Percentiles rank a stretch among this genome's conserved stretches.
Evolutionary conservation across 192 early-diverging fungal genomes (phyloP).

Genomic region (Lobosporangium transversale): DNA sequence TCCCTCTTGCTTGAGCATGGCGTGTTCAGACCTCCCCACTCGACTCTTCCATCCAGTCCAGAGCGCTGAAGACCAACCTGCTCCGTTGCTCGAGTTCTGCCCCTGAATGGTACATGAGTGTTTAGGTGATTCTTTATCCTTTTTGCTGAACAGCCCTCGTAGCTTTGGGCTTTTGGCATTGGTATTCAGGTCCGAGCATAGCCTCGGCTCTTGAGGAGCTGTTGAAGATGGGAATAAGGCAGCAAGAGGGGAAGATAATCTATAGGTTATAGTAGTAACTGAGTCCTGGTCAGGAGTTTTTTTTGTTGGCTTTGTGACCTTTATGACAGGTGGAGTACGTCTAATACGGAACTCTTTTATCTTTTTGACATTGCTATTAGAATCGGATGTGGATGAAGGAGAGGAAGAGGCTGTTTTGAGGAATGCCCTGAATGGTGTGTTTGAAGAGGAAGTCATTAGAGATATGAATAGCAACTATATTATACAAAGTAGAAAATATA

Average conservation of each 20-base stretch:
- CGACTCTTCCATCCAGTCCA: slow-evolving; percentile 4
- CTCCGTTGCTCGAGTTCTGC: not conserved
- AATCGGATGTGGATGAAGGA: not conserved
- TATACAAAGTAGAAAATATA: too few species aligned
- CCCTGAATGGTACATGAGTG: too few species aligned
- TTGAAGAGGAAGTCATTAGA: slow-evolving; percentile 11
- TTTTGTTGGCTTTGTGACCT: slow-evolving; percentile 17
- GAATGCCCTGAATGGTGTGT: slow-evolving; percentile 9
- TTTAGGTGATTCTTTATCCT: slow-evolving; percentile 3
- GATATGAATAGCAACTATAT: too few species aligned
- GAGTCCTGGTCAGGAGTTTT: too few species aligned
- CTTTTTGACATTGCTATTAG: not conserved
- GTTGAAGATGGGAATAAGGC: not conserved
- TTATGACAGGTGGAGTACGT: slow-evolving; percentile 1
- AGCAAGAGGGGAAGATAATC: not conserved
- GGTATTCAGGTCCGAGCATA: not conserved
- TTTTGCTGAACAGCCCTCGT: slow-evolving; percentile 8
- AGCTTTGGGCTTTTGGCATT: not conserved
- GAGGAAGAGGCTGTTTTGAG: slow-evolving; percentile 3
- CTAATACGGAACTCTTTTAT: too few species aligned
- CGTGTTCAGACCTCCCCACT: not conserved
- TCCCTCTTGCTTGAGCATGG: too few species aligned
- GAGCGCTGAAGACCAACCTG: slow-evolving; percentile 12
- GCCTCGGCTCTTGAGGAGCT: not conserved
- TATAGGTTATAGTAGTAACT: not conserved